Evolutionary conservation across 805 yeast species (phyloP), one percentile per base, ranked within the genome.

Genomic region (Sporopachydermia quercuum): DNA sequence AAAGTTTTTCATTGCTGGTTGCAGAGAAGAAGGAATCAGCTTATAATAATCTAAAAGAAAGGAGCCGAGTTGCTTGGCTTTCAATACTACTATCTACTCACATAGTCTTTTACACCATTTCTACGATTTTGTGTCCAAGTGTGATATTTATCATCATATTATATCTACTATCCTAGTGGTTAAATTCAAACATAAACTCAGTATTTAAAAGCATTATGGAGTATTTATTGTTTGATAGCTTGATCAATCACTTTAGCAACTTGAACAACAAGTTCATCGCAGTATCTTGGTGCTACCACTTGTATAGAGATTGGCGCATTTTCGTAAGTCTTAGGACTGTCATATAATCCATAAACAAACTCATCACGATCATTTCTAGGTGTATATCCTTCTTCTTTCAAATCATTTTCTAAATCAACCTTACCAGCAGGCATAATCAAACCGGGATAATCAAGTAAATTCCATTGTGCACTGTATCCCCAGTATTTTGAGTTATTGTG

Each of bases 381-480:
- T 15, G 37, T 37, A 39, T 49, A 49, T 18, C 36, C 46, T 27
- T 43, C 33, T 30, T 37, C 47, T 4, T 43, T 44, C 11, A 37
- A 36, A 18, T 49, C 52, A 17, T 42, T 42, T 16, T 43, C 45
- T 27, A 39, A 43, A 33, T 45, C 42, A 16, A 43, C 51, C 15
- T 37, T 15, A 11, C 30, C n/a, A n/a, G 30, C 30, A 23, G 30
- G 30, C 30, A 23, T 23, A 23, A 23, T 23, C 30, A 23, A 23
- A 23, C 76, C 71, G 35, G 93, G 86, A 51, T 73, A 65, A 55
- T 82, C 93, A 45, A 79, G 56, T 42, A 80, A 52, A 58, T 81
- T 81, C 71, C 75, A 82, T 45, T 78, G 65, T 2, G 85, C 61
- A 4, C 89, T 79, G 63, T 82, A 82, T 3, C 87, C 80, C 87